Evolutionary conservation across 805 yeast species (phyloP).

Genomic region (Wickerhamiella nectarea): DNA sequence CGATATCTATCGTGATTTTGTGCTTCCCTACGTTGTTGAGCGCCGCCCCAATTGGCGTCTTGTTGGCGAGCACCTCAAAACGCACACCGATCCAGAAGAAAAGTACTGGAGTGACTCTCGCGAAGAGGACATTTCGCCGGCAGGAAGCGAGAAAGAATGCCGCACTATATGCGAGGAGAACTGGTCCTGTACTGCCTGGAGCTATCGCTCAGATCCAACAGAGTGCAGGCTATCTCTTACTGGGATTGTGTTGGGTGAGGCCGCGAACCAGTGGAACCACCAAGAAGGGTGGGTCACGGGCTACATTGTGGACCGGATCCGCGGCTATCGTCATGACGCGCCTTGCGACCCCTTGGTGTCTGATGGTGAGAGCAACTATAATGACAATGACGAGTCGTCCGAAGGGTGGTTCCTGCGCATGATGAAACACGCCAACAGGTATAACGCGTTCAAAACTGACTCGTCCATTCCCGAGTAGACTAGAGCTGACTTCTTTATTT

Average conservation of each 20-base stretch:
- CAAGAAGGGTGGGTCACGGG: slow-evolving; percentile 20
- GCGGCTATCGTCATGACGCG: slow-evolving; percentile 16
- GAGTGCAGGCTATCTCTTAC: slow-evolving; percentile 11
- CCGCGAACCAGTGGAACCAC: slow-evolving; percentile 9
- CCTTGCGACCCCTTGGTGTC: slow-evolving; percentile 14
- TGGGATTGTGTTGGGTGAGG: slow-evolving; percentile 14
- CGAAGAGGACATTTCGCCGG: slow-evolving; percentile 11
- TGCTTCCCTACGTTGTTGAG: slow-evolving; percentile 21
- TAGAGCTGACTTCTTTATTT: background rate
- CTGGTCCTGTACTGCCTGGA: slow-evolving; percentile 12
- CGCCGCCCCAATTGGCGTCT: slow-evolving; percentile 20
- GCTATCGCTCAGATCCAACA: background rate
- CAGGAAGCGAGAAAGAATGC: slow-evolving; percentile 10
- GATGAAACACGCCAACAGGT: slow-evolving; percentile 10
- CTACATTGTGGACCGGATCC: slow-evolving; percentile 25
- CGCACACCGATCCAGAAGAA: slow-evolving; percentile 3
- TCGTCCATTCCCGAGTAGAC: background rate
- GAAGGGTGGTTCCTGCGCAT: slow-evolving; percentile 18
- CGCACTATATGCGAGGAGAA: slow-evolving; percentile 8
- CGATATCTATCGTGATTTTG: slow-evolving; percentile 26
- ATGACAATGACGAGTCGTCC: slow-evolving; percentile 8
- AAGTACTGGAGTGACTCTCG: slow-evolving; percentile 15
- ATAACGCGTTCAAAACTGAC: background rate
- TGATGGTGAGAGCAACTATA: slow-evolving; percentile 3
- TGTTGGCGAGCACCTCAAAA: background rate